Conservation (phyloP, 2,329 filamentous ascomycete species). For the Thielaviopsis populi region DNA sequence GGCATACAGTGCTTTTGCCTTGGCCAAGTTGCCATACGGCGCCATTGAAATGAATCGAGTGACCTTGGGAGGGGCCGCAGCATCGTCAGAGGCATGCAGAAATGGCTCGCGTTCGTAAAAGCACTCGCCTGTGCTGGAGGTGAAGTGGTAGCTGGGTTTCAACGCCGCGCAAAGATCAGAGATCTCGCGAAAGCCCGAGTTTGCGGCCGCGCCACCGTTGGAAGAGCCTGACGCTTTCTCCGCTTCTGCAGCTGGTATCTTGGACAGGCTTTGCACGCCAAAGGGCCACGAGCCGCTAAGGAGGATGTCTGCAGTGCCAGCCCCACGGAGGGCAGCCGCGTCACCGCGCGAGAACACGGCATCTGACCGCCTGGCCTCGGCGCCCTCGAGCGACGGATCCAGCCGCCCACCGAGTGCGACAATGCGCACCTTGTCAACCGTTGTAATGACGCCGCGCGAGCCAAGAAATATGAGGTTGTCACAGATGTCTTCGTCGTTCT, state of each 20-base stretch:
- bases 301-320: constrained; percentile 69
- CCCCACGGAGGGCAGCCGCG: constrained; percentile 58
- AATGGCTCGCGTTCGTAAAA: constrained; percentile 92
- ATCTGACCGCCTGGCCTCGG: constrained; percentile 57
- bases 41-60: constrained; percentile 89
- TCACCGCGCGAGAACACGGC: constrained; percentile 66
- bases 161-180: constrained; percentile 63
- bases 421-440: constrained; percentile 74
- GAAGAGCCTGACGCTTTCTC: not conserved
- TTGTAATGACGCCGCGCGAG: constrained; percentile 76
- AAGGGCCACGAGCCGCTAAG: constrained; percentile 78
- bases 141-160: constrained; percentile 87
- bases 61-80: constrained; percentile 27
- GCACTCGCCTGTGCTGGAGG: constrained; percentile 46
- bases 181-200: constrained; percentile 44
- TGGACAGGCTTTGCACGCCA: constrained; percentile 54
- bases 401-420: constrained; percentile 69
- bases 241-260: constrained; percentile 32
- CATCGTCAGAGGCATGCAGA: constrained; percentile 42
- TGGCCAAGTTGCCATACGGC: constrained; percentile 56
- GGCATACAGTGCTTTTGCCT: constrained; percentile 69
- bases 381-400: constrained; percentile 45
- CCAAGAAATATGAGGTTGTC: constrained; percentile 84
- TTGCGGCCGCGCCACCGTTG: not conserved
- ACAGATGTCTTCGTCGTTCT: constrained; percentile 61